Evolutionary conservation across 441 rosid genomes (phyloP).

Genomic region (Erodium texanum): DNA sequence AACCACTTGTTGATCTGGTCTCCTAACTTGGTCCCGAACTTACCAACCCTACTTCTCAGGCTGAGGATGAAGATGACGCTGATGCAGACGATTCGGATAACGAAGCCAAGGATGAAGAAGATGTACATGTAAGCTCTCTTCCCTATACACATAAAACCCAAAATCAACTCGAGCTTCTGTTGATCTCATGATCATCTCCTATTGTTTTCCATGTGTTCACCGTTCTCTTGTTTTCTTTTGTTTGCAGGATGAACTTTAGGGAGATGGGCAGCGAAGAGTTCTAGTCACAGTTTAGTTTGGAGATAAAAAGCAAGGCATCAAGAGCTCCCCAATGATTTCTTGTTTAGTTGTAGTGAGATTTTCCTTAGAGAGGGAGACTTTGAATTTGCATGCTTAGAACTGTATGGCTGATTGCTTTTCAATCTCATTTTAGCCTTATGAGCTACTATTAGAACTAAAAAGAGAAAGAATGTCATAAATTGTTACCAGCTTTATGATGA

Average conservation of each 20-base stretch:
- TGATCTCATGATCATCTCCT: background rate
- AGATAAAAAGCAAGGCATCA: constrained; percentile 3
- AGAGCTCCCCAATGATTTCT: constrained; percentile 13
- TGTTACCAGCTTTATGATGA: too few species aligned
- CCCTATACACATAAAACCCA: background rate
- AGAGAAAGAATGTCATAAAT: too few species aligned
- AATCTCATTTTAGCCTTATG: too few species aligned
- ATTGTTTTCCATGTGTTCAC: background rate
- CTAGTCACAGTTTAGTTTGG: background rate
- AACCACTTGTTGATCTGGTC: background rate
- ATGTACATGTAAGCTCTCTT: constrained; percentile 35
- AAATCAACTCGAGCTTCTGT: background rate
- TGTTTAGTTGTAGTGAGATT: constrained; percentile 16
- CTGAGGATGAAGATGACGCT: constrained; percentile 50
- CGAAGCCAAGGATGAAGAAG: constrained; percentile 28
- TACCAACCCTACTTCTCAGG: constrained; percentile 25
- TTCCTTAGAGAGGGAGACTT: constrained; percentile 8
- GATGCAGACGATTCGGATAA: constrained; percentile 38
- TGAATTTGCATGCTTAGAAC: constrained; percentile 9
- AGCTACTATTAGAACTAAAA: too few species aligned
- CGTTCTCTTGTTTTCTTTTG: background rate
- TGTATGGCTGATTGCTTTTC: too few species aligned
- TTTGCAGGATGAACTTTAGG: constrained; percentile 73
- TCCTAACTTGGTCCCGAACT: background rate
- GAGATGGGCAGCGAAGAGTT: background rate